Base-by-base conservation (phyloP, 2,329 filamentous ascomycete genomes). In the Dactylella cylindrospora region DNA sequence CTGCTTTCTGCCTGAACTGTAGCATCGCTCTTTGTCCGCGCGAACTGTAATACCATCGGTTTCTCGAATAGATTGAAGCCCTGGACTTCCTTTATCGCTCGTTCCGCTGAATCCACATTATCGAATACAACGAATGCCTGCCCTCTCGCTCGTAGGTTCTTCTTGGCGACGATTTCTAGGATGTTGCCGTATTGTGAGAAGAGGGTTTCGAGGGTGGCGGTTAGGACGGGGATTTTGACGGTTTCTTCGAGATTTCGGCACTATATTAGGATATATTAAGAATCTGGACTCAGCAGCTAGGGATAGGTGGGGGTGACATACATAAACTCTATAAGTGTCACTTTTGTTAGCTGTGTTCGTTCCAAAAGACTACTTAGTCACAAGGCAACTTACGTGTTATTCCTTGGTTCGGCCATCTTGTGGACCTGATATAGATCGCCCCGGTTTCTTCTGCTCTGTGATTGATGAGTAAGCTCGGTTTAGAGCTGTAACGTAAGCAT, bases 61-160 rank as follows among this genome's bases (percentile, higher is more conserved):
- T 96, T 95, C 43, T 87, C 89, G 69, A 95, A 95, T 3, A 98
- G 76, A 68, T 94, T 87, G 73, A 98, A 98, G 6, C 89, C 91
- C 70, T 96, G 86, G 65, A 94, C 79, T 68, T 95, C 88, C 45
- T 95, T 88, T 65, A 96, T 86, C 13, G 93, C 91, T 65, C 83
- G 80, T 46, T 80, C 77, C 2, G 90, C 90, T n/a, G 84, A 82
- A 51, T 90, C 86, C n/a, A 85, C 77, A 64, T 78, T 80, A 68
- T 94, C 89, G 72, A 90, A 97, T 38, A 97, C 90, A 43, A 98
- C 76, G 71, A 98, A 98, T 0, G 93, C 93, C 75, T 98, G 93
- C 9, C 93, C 93, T 72, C 94, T 96, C 35, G 89, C 88, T 72
- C 88, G 90, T 23, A 97, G 74, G 73, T 94, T 96, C 66, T 82